Evolutionary conservation across 202 grass and related monocot species (phyloP).

Genomic region (Saccharum hybrid): DNA sequence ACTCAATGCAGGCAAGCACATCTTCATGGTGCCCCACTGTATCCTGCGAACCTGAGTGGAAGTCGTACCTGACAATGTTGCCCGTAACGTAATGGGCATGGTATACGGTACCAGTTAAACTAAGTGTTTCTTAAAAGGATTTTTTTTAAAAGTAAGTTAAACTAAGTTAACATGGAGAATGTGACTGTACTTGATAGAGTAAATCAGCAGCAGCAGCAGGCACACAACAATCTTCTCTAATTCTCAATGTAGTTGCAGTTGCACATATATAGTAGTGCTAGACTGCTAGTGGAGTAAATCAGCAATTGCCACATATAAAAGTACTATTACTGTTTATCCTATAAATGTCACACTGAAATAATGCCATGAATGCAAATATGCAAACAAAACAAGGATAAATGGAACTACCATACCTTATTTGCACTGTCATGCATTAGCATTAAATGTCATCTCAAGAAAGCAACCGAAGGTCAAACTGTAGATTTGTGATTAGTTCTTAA

Average conservation of each 20-base stretch:
- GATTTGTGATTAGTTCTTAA: not conserved
- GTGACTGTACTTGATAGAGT: not conserved
- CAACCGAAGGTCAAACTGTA: not conserved
- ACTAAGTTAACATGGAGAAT: constrained; percentile 12
- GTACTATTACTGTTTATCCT: not conserved
- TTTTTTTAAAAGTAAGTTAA: not conserved
- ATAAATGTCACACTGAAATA: not conserved
- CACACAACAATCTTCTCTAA: constrained; percentile 26
- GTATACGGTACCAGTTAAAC: constrained; percentile 15
- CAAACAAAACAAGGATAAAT: not conserved
- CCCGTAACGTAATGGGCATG: constrained; percentile 7
- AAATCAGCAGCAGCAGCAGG: constrained; percentile 24
- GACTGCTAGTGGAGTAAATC: not conserved
- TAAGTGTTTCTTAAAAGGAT: not conserved
- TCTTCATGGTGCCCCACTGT: constrained; percentile 58
- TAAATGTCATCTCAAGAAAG: not conserved
- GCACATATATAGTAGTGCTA: not conserved
- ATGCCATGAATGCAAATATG: not conserved
- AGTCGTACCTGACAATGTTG: constrained; percentile 68
- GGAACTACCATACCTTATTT: not conserved
- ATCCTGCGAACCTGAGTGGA: constrained; percentile 57
- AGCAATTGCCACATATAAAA: not conserved
- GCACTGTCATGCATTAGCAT: not conserved
- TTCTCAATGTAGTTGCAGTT: constrained; percentile 10
- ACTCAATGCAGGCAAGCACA: constrained; percentile 55